Base-by-base conservation (phyloP, 257 asterid genomes). In the Solanum ossicruentum region DNA sequence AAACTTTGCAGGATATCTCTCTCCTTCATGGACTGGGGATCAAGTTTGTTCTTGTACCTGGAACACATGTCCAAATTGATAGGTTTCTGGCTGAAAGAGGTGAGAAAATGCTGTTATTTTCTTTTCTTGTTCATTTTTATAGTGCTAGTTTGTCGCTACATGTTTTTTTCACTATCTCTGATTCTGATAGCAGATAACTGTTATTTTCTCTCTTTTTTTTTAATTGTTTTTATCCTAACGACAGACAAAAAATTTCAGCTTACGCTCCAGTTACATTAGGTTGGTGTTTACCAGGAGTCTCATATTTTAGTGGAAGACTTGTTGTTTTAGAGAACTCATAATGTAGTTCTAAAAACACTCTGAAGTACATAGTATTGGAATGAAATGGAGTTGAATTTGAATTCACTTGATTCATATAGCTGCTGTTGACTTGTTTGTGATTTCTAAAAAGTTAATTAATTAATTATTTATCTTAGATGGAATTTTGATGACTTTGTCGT, bases 1-100 rank as follows among this genome's bases (percentile, higher is more conserved):
- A 77, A 51, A 77, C 26, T 20, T 80, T 87, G 87, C 86, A 97
- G 99, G 99, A 97, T 87, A 92, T 97, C 60, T 94, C 99, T 83
- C 92, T 95, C 10, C 97, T 97, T 87, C 99, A 94, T 88, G 98
- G 97, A 47, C 86, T 95, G 85, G 99, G 99, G 83, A 92, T 97
- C 92, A 97, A 94, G 84, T 94, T 97, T 88, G 98, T 97, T 89
- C 95, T 97, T 63, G 98, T 97, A 77, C 98, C 98, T 0, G 99
- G 99, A 84, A 92, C 98, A 11, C 99, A 94, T 83, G 98, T 93
- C 49, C 98, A 93, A 88, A 95, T 97, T 67, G 98, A 97, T 88
- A 85, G 88, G 89, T 95, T 94, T 89, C 86, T 97, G 84, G 89
- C 89, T 83, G 96, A 93, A 87, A 92, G 94, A 85, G 97, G 99